Conservation (phyloP, 495 filamentous ascomycete genomes). For the Penicillium angulare region DNA sequence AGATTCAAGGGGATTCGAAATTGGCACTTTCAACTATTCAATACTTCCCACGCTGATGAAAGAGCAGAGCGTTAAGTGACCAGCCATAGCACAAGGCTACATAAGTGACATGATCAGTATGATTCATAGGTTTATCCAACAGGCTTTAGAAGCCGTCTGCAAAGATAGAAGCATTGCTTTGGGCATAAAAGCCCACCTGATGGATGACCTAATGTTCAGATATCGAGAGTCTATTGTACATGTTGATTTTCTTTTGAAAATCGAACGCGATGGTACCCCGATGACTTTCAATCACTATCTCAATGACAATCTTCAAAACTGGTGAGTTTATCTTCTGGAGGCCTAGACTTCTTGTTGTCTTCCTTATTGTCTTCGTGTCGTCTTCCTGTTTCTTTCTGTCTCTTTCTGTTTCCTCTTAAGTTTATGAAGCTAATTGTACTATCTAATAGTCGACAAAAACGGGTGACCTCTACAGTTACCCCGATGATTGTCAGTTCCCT, state of each 20-base stretch:
- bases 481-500: too few species aligned
- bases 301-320: conserved; percentile 46
- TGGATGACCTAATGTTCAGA: conserved; percentile 39
- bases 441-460: not conserved
- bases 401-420: too few species aligned
- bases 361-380: too few species aligned
- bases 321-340: too few species aligned
- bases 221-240: conserved; percentile 46
- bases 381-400: too few species aligned
- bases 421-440: conserved; percentile 20
- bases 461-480: not conserved
- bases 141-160: conserved; percentile 34
- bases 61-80: conserved; percentile 57
- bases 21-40: conserved; percentile 37
- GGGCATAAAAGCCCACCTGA: too few species aligned
- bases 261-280: conserved; percentile 46
- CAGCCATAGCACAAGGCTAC: conserved; percentile 41
- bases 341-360: too few species aligned
- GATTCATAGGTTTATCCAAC: conserved; percentile 48
- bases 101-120: conserved; percentile 43
- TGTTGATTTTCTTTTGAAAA: conserved; percentile 43
- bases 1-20: conserved; percentile 34
- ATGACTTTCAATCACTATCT: conserved; percentile 56
- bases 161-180: conserved; percentile 35
- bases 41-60: conserved; percentile 49